These are phyloP conservation scores for Fusarium newnesense DNA, from an alignment of 2,329 filamentous ascomycete species.

Conservation along the genomic window DNA sequence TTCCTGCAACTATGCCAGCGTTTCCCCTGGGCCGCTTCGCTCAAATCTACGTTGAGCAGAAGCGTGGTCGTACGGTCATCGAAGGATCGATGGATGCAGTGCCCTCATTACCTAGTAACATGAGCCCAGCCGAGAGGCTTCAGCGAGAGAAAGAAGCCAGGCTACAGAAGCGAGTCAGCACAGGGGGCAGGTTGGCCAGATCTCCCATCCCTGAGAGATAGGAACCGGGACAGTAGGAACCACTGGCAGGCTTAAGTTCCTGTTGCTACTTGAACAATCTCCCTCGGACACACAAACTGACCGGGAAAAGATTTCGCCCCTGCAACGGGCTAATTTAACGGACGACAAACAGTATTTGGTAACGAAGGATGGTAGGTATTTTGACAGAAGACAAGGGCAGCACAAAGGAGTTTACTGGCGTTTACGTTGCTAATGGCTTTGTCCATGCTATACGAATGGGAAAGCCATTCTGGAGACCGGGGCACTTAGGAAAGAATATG, in stretches of 20 bases:
- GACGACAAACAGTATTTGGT: conserved; percentile 31
- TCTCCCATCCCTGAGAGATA: conserved; percentile 71
- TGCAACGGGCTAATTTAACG: conserved; percentile 21
- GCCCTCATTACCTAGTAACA: conserved; percentile 65
- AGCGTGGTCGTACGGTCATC: conserved; percentile 60
- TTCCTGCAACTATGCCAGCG: conserved; percentile 78
- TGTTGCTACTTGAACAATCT: conserved; percentile 51
- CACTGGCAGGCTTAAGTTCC: conserved; percentile 51
- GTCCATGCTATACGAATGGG: conserved; percentile 4
- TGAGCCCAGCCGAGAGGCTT: conserved; percentile 59
- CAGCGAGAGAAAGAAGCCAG: conserved; percentile 73
- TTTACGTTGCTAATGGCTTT: conserved; percentile 29
- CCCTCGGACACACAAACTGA: conserved; percentile 41
- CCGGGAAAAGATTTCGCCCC: conserved; percentile 16
- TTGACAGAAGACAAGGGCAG: conserved; percentile 35
- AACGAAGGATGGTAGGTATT: conserved; percentile 35
- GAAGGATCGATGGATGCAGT: conserved; percentile 65
- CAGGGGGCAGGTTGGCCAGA: conserved; percentile 76
- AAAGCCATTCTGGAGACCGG: conserved; percentile 9
- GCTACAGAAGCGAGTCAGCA: conserved; percentile 82
- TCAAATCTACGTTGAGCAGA: conserved; percentile 86
- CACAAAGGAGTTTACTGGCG: conserved; percentile 42
- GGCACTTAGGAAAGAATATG: conserved; percentile 13
- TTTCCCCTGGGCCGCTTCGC: conserved; percentile 87
- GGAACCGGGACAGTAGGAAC: conserved; percentile 56